phyloP scores from a whole-genome alignment of 2,329 filamentous ascomycete genomes.

The Colletotrichum sansevieriae region DNA sequence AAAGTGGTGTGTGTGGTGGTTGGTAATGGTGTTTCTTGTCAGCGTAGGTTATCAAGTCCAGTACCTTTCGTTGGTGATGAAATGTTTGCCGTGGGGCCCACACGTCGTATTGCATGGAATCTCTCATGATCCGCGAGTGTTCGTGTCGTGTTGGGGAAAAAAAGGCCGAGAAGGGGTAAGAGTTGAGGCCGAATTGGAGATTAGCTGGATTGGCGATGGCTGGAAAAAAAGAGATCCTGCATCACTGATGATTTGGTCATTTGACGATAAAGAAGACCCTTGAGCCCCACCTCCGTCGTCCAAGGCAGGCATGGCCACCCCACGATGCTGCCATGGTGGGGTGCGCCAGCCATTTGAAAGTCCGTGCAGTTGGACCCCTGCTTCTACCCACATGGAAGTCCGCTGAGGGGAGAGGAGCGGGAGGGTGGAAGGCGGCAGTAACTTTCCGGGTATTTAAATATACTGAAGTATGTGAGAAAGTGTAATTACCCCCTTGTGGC shows the following conservation, averaged over 20 bases:
- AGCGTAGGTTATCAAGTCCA: too few relatives aligned
- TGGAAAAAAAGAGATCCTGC: not conserved
- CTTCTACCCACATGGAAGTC: slow-evolving; percentile 12
- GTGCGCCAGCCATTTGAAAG: not conserved
- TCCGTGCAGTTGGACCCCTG: slow-evolving; percentile 30
- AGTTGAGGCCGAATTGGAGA: not conserved
- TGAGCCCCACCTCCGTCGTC: slow-evolving; percentile 27
- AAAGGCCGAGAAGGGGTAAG: not conserved
- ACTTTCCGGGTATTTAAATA: too few relatives aligned
- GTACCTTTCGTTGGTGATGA: too few relatives aligned
- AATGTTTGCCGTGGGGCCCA: not conserved
- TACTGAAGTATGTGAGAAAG: too few relatives aligned
- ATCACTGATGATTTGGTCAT: slow-evolving; percentile 37
- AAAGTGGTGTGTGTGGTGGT: slow-evolving; percentile 3
- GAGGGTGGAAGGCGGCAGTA: too few relatives aligned
- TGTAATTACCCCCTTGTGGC: too few relatives aligned
- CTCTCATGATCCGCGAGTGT: not conserved
- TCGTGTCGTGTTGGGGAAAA: not conserved
- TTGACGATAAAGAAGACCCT: slow-evolving; percentile 35
- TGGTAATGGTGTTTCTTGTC: not conserved
- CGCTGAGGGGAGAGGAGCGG: slow-evolving; percentile 3
- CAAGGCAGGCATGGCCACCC: slow-evolving; percentile 8
- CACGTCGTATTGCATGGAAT: not conserved
- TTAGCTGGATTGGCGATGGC: slow-evolving; percentile 5
- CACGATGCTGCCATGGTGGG: slow-evolving; percentile 14